Evolutionary conservation across 768 basidiomycete genomes (phyloP), one percentile per base, ranked within the genome.

Genomic region (Trametes cingulata): DNA sequence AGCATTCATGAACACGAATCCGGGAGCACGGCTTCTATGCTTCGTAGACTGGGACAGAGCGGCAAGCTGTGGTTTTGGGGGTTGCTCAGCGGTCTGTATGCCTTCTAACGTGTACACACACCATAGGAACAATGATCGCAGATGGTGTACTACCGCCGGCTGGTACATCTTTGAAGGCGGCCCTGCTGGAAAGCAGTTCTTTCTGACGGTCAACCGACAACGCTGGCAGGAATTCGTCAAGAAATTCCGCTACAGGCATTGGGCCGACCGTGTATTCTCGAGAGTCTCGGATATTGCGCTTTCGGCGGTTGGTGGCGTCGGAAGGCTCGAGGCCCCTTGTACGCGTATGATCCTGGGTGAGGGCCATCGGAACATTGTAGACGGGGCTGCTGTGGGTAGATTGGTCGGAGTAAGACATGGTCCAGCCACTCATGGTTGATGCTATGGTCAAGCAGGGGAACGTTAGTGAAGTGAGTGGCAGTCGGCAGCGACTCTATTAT

Each of bases 51-150:
- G 33, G 24, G 50, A 51, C 1, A 61, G 40, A 2, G 61, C 43
- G 1, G 19, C n/a, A 17, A 25, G 12, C 52, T 53, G 6, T 1
- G 85, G 14, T 0, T n/a, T 8, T 20, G 1, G 22, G 15, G 8
- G 7, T 8, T 13, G 13, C 1, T 5, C 3, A 6, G 36, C 19
- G 14, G 29, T 33, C 29, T 4, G 29, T 0, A 45, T 13, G 20
- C 36, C 3, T 22, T 1, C 6, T 27, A 0, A 10, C n/a, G n/a
- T n/a, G 15, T 14, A 7, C 2, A 48, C 51, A 2, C 47, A 60
- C 58, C 6, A 60, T 22, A 14, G 55, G 55, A 3, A 29, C 15
- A 25, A 27, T 48, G 6, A 56, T 46, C 2, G 17, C 43, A 7
- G 52, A 17, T 14, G 50, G 14, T 3, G 15, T 17, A 4, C 15